Evolutionary conservation across 305 asterid genomes (phyloP).

Genomic region (Nicotiana rustica): DNA sequence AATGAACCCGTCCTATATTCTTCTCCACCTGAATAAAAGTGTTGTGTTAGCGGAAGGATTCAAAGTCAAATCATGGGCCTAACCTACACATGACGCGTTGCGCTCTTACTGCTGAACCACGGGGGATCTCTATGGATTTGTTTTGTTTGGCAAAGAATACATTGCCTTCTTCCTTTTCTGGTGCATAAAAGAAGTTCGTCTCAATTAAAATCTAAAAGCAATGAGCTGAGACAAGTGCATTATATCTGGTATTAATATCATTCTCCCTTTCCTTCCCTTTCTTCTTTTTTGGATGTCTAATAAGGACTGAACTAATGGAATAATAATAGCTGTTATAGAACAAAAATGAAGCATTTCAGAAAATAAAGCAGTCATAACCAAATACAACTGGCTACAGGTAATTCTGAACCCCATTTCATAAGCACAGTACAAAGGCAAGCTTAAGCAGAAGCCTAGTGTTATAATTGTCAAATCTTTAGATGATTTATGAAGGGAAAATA

Average conservation of each 20-base stretch:
- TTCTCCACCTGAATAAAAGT: too few relatives aligned
- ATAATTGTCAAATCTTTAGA: constrained; percentile 11
- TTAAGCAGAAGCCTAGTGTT: neutral
- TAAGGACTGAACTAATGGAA: neutral
- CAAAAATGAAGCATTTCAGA: neutral
- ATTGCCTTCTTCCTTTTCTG: too few relatives aligned
- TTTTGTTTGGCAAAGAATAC: too few relatives aligned
- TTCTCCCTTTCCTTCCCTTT: neutral
- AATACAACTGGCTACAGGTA: neutral
- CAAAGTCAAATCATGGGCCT: too few relatives aligned
- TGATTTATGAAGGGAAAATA: neutral
- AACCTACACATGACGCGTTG: too few relatives aligned
- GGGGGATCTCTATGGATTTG: too few relatives aligned
- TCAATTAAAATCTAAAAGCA: too few relatives aligned
- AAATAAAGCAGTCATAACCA: neutral
- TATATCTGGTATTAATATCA: neutral
- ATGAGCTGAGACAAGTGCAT: neutral
- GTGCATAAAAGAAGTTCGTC: too few relatives aligned
- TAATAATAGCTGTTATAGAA: neutral
- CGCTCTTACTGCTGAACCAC: too few relatives aligned
- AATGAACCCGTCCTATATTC: too few relatives aligned
- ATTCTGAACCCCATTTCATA: neutral
- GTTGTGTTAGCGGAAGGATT: too few relatives aligned
- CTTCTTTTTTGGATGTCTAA: neutral
- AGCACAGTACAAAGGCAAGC: constrained; percentile 3